phyloP scores from a whole-genome alignment of 2,329 filamentous ascomycete species.

The Xylariaceae sp. region DNA sequence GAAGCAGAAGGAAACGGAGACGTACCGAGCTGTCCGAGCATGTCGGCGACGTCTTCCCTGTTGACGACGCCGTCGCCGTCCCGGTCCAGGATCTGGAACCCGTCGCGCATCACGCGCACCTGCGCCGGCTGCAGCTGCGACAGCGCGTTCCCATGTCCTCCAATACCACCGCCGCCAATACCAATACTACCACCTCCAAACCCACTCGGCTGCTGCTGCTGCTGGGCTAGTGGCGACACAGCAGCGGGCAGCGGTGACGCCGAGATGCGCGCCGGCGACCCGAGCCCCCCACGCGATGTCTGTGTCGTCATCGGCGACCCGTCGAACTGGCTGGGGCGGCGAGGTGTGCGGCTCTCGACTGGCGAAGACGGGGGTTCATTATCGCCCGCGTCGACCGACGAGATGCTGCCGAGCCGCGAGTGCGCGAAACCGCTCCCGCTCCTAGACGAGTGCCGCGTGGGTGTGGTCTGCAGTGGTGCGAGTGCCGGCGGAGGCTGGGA shows the following conservation, averaged over 20 bases:
- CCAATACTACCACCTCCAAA: too few relatives aligned
- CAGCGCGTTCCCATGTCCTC: slow-evolving; percentile 50
- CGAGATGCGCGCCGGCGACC: slow-evolving; percentile 29
- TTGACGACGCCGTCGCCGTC: slow-evolving; percentile 80
- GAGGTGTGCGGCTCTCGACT: slow-evolving; percentile 21
- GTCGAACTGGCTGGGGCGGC: slow-evolving; percentile 11
- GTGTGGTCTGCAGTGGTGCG: too few relatives aligned
- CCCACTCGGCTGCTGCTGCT: too few relatives aligned
- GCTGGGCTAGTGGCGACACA: too few relatives aligned
- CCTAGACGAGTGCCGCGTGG: too few relatives aligned
- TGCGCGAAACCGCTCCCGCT: too few relatives aligned
- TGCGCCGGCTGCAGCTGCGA: slow-evolving; percentile 74
- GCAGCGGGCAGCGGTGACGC: too few relatives aligned
- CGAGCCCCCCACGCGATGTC: too few relatives aligned
- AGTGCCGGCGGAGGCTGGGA: background rate
- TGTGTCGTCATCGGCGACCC: background rate
- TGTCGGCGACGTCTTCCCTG: slow-evolving; percentile 76
- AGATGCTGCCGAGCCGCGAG: background rate
- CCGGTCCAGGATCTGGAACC: slow-evolving; percentile 86
- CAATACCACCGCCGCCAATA: too few relatives aligned
- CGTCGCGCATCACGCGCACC: slow-evolving; percentile 80
- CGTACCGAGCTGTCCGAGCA: slow-evolving; percentile 75
- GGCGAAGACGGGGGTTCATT: background rate
- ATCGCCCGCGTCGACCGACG: background rate
- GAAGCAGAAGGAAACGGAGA: slow-evolving; percentile 3